Evolutionary conservation across 371 early-diverging fungal species (phyloP).

Genomic region (Lichtheimia hyalospora): DNA sequence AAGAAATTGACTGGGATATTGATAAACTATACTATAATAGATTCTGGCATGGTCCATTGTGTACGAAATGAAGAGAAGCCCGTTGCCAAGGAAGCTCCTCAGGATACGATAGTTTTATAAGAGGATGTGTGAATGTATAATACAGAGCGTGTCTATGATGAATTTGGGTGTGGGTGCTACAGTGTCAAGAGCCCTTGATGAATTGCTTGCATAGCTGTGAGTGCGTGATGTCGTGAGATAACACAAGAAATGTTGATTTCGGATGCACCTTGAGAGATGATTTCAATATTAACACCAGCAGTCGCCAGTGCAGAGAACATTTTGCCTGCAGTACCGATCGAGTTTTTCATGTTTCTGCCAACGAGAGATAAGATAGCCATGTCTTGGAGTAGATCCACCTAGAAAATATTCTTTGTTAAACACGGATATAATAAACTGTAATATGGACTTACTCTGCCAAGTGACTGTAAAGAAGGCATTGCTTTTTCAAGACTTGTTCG

Average conservation of each 20-base stretch:
- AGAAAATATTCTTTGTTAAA: not conserved
- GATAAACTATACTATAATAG: conserved; percentile 4
- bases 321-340: conserved; percentile 90
- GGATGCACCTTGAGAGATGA: conserved; percentile 96
- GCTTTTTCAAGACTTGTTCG: conserved; percentile 67
- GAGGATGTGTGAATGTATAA: not conserved
- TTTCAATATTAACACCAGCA: conserved; percentile 93
- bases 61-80: not conserved
- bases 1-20: not conserved
- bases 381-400: conserved; percentile 71
- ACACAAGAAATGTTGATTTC: conserved; percentile 99
- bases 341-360: conserved; percentile 93
- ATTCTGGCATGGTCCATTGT: conserved; percentile 10
- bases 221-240: conserved; percentile 68
- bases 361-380: conserved; percentile 96
- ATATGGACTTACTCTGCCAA: conserved; percentile 59
- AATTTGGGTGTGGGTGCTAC: not conserved
- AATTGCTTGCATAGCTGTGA: conserved; percentile 83
- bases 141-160: not conserved
- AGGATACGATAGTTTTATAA: not conserved
- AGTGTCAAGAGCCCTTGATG: conserved; percentile 69
- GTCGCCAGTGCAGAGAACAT: conserved; percentile 93
- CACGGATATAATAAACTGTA: not conserved
- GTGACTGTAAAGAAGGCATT: conserved; percentile 54
- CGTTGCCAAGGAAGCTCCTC: not conserved